Evolutionary conservation across 306 rosid species (phyloP).

Genomic region (Spatholobus suberectus): DNA sequence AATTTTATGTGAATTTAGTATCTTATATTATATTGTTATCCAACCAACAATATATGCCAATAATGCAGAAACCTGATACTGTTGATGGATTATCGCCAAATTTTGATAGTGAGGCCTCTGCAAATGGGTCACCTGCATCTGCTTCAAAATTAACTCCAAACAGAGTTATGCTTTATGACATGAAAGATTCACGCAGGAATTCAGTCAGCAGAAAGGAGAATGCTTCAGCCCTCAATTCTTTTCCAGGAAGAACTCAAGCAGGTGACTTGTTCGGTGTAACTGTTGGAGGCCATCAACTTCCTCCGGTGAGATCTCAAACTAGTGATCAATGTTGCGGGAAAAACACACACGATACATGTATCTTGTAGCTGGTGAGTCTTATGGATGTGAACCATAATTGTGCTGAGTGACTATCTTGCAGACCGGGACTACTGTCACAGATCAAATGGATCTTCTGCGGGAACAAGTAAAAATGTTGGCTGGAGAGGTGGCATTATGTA

Average conservation of each 20-base stretch:
- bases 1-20: constrained; percentile 28
- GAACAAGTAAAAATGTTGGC: constrained; percentile 94
- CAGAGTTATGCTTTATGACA: constrained; percentile 54
- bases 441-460: constrained; percentile 88
- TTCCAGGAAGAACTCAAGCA: constrained; percentile 77
- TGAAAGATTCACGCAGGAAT: constrained; percentile 69
- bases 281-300: constrained; percentile 57
- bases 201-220: constrained; percentile 68
- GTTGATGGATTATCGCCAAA: constrained; percentile 57
- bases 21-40: constrained; percentile 14
- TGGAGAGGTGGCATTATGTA: constrained; percentile 86
- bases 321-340: constrained; percentile 21
- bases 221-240: constrained; percentile 62
- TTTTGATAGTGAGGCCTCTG: constrained; percentile 64
- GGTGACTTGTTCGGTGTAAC: constrained; percentile 82
- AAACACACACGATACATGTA: not conserved
- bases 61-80: constrained; percentile 74
- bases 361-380: not conserved
- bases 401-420: constrained; percentile 46
- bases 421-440: constrained; percentile 84
- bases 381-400: constrained; percentile 24
- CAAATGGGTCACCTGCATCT: constrained; percentile 73
- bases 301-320: constrained; percentile 62
- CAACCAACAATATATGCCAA: constrained; percentile 30
- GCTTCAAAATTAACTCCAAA: constrained; percentile 56